Base-by-base conservation (phyloP, 176 grass and related monocot genomes). In the Eragrostis curvula region DNA sequence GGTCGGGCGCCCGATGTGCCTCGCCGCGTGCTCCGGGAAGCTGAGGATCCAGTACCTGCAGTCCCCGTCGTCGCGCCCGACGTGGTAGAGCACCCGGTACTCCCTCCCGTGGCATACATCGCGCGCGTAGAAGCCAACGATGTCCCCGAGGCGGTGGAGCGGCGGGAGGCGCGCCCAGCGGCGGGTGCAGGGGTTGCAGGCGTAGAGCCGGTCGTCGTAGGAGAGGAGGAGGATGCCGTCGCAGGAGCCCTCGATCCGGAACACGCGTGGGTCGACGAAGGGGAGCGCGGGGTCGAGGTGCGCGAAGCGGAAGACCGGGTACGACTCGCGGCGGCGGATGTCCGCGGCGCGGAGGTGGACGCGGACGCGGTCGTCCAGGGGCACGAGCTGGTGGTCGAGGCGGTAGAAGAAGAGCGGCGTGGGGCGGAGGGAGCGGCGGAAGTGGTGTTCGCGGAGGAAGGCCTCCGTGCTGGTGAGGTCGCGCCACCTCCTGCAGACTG, bases 181-280 rank as follows among this genome's bases (percentile, higher is more conserved):
- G 79, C 51, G 52, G 3, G 79, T 81, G 51, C 51, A 81, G 25
- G 79, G 66, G 21, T 81, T 81, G 66, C 66, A 71, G 79, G 79
- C 79, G 52, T 81, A 81, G 17, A 81, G 52, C 6, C 17, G 21
- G 66, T 0, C 2, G 36, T 9, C 4, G 58, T 40, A 83, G 58
- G 70, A 74, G 30, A 66, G 21, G 44, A 83, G 81, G 58, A 74
- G 70, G 58, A 74, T 28, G 45, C 81, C 70, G 44, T 50, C 21
- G 81, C 70, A 83, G 80, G 80, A 82, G 20, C 58, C 75, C 24
- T 63, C 42, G 75, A 77, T 63, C 23, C 1, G 44, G 57, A 77
- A 77, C 41, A 48, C 42, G 42, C 43, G 56, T 28, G 70, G 69
- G 25, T 65, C 59, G 25, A 4, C 5, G 25, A 9, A 5, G 42